A percentile compares a stretch with the other conserved stretches of the same genome.
phyloP scores from a whole-genome alignment of 1,139 yeast species.

The Taiozyma onychis region DNA sequence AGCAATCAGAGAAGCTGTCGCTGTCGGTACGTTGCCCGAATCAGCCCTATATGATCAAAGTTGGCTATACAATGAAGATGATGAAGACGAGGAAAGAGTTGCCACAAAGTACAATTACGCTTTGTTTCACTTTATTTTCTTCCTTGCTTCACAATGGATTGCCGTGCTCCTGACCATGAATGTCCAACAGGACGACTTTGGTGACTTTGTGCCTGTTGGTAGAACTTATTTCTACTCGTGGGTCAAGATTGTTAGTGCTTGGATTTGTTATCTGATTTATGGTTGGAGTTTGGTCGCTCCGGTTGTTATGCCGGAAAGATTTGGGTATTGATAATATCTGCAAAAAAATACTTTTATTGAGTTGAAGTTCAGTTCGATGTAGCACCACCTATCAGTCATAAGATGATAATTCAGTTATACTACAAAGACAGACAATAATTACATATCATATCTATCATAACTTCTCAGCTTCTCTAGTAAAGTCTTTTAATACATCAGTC shows the following conservation, averaged over 20 bases:
- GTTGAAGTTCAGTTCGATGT: background rate
- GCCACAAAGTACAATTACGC: constrained; percentile 83
- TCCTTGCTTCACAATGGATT: constrained; percentile 95
- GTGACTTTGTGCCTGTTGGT: constrained; percentile 95
- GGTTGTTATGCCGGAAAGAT: constrained; percentile 82
- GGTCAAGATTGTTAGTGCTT: constrained; percentile 88
- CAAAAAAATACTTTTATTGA: background rate
- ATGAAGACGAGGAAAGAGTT: constrained; percentile 40
- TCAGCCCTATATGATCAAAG: constrained; percentile 74
- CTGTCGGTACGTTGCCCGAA: constrained; percentile 90
- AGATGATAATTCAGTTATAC: background rate
- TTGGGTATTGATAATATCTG: constrained; percentile 30
- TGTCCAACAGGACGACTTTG: constrained; percentile 77
- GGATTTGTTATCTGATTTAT: constrained; percentile 84
- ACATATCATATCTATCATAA: background rate
- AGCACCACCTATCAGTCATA: background rate
- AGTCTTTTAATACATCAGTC: constrained; percentile 53
- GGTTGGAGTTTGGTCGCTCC: constrained; percentile 94
- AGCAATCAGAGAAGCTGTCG: constrained; percentile 90
- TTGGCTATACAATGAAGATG: constrained; percentile 48
- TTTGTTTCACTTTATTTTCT: constrained; percentile 84
- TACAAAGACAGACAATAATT: background rate
- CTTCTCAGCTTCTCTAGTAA: constrained; percentile 23
- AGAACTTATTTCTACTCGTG: constrained; percentile 93
- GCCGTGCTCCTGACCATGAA: constrained; percentile 91